These are phyloP conservation scores for Fusarium hostae DNA, from an alignment of 2,329 filamentous ascomycete species.

Conservation along the genomic window DNA sequence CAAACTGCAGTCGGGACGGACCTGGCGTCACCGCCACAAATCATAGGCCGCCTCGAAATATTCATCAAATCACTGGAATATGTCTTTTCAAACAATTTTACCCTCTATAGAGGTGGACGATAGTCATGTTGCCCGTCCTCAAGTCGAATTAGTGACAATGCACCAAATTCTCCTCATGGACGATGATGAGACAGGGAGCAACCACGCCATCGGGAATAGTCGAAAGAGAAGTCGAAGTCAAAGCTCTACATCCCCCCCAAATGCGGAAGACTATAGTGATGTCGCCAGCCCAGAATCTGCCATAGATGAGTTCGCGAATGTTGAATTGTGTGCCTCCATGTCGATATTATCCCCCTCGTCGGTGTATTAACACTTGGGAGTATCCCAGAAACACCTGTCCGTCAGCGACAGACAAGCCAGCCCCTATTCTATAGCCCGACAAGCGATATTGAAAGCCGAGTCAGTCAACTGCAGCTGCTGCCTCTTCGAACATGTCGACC, in stretches of 20 bases:
- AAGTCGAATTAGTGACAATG: background rate
- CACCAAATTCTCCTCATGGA: background rate
- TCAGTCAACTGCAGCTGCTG: background rate
- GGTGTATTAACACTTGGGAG: conserved; percentile 9
- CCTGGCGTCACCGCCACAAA: background rate
- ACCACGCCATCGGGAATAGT: background rate
- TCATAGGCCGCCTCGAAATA: background rate
- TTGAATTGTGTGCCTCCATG: conserved; percentile 24
- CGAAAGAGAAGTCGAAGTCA: background rate
- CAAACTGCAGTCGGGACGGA: background rate
- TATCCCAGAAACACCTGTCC: conserved; percentile 35
- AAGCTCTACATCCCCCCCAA: background rate
- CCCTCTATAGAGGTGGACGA: background rate
- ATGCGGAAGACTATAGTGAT: background rate
- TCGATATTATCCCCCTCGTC: rapidly evolving
- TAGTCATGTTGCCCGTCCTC: background rate
- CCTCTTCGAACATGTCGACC: background rate
- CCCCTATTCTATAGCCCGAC: background rate
- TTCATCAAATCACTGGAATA: background rate
- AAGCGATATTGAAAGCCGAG: background rate
- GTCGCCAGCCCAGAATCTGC: background rate
- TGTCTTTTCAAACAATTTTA: background rate
- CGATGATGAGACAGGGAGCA: background rate
- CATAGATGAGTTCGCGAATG: conserved; percentile 26
- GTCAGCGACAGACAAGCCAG: background rate